Base-by-base conservation (phyloP, 2,329 filamentous ascomycete genomes). In the Helotiales sp. region DNA sequence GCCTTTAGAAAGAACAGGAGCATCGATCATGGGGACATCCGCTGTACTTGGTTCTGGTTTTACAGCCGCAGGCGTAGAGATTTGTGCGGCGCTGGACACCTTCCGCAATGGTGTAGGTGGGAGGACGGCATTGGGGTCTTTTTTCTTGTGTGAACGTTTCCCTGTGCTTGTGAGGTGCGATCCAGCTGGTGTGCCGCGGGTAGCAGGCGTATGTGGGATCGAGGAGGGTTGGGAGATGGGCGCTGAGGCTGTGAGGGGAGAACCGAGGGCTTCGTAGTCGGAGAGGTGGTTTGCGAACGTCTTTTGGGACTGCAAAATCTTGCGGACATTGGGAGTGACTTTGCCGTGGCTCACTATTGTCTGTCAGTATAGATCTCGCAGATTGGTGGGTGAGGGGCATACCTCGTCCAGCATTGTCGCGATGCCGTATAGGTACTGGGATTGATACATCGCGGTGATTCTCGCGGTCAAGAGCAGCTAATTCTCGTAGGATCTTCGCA, bases 281-380 rank as follows among this genome's bases (percentile, higher is more conserved):
- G 90, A 88, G 47, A 93, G 80, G 71, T 93, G 87, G 74, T 95
- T 92, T 61, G 85, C 84, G 72, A 93, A 93, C 2, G 89, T 91
- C 76, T 93, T 91, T 70, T 91, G 88, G 25, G 87, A 91, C 64
- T 87, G 85, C 55, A 95, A 77, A 61, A 95, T 91, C 74, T 87
- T 88, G 66, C 90, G 84, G 25, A 91, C 88, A 64, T 84, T 86
- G 27, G 69, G 64, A 1, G 70, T 71, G 24, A 64, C 59, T 65
- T 71, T 71, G 19, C 66, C 66, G 56, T 71, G 66, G 52, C 61
- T 70, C 29, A 63, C 67, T 70, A 31, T 57, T 48, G 24, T 46
- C 7, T 24, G 36, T 44, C 19, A 54, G 29, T 24, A 34, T 46
- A 3, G 17, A 15, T 34, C 8, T 52, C 10, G 5, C 38, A n/a